phyloP scores from a whole-genome alignment of 23 red algal genomes.

The Gracilaria vermiculophylla region DNA sequence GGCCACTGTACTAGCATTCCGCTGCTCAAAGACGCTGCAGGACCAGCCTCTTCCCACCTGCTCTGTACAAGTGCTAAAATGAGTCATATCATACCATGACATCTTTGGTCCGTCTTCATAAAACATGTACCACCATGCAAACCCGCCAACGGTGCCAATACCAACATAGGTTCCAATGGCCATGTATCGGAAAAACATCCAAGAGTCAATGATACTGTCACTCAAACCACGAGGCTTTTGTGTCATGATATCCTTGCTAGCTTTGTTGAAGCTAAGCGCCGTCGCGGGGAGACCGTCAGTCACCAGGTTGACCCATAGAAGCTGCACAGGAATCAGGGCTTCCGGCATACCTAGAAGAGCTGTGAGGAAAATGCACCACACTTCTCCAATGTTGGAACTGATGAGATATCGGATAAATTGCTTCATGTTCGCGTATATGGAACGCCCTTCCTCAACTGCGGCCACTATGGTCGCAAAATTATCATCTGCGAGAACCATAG shows the following conservation, averaged over 20 bases:
- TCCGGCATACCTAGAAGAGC: conserved; percentile 91
- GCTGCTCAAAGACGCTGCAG: conserved; percentile 76
- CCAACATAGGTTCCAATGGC: conserved; percentile 96
- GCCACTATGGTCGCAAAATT: conserved; percentile 98
- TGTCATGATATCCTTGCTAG: conserved; percentile 86
- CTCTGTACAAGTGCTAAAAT: conserved; percentile 64
- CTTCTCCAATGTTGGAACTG: conserved; percentile 97
- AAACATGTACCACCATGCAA: conserved; percentile 97
- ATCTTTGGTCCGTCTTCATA: conserved; percentile 84
- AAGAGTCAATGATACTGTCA: conserved; percentile 82
- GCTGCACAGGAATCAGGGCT: conserved; percentile 93
- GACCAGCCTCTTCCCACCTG: conserved; percentile 52
- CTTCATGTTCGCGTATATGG: conserved; percentile 99
- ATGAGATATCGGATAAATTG: conserved; percentile 99
- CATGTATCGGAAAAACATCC: conserved; percentile 94
- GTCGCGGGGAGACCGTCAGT: conserved; percentile 98
- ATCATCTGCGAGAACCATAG: conserved; percentile 98
- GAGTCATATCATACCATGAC: conserved; percentile 80
- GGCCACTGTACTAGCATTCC: conserved; percentile 81
- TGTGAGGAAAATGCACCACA: conserved; percentile 95
- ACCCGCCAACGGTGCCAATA: conserved; percentile 90
- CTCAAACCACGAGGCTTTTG: conserved; percentile 83
- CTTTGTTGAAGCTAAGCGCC: conserved; percentile 92
- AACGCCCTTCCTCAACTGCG: conserved; percentile 93
- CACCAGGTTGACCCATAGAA: conserved; percentile 99